Base-by-base conservation (phyloP, 129 eudicot species). In the Lactuca saligna region DNA sequence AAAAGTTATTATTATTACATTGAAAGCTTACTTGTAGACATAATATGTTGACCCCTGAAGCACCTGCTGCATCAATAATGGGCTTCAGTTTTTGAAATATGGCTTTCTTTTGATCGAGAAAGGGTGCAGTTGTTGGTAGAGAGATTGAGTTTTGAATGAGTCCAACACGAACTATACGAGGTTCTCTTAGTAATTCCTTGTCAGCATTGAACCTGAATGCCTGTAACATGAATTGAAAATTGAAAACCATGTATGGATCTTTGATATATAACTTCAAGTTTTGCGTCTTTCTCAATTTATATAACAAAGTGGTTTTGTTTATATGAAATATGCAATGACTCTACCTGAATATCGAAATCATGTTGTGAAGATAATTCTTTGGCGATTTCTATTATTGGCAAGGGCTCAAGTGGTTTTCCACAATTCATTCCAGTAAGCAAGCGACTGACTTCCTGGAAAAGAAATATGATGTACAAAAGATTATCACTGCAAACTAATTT, bases 341-440 rank as follows among this genome's bases (percentile, higher is more conserved):
- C 8, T 75, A 84, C 98, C 98, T 92, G 98, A 54, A 92, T 86
- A 81, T 92, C 96, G 59, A 92, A 92, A 63, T 86, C 91, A 78
- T 86, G 88, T 44, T 86, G 66, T 13, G 87, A 59, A 35, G 96
- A 88, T 55, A 89, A 77, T 20, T 73, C 79, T 68, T 81, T 82
- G 63, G 86, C 86, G 44, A 78, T 65, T 33, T 87, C 89, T 4
- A 75, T 79, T 41, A 89, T 34, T 57, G 63, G 11, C 57, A 86
- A 17, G 35, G 82, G 50, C 70, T 84, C 86, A 75, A 88, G 82
- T 39, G 87, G 68, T 74, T 57, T 89, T 75, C 96, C 98, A 82
- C 96, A 84, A 76, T 89, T 92, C 72, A 88, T 71, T 51, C 98
- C 98, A 71, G 75, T 73, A 77, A 92, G 91, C 85, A 92, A 15